phyloP scores from a whole-genome alignment of 306 rosid species.

The Echinosophora koreensis region DNA sequence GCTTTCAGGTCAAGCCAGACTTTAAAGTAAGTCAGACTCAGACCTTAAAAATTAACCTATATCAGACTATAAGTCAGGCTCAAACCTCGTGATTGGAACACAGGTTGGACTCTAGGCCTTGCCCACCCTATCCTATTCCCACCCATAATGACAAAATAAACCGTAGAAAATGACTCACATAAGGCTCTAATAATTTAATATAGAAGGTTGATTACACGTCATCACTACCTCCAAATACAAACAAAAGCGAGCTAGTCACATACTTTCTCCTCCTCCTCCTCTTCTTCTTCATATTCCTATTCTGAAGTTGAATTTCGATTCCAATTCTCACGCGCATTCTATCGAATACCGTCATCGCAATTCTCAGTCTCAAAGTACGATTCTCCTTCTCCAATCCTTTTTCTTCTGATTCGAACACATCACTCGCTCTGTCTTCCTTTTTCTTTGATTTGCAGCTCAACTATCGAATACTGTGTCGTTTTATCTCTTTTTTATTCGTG shows the following conservation, averaged over 20 bases:
- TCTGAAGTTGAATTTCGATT: conserved; percentile 25
- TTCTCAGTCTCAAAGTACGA: conserved; percentile 36
- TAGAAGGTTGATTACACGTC: background rate
- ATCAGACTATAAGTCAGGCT: too few relatives aligned
- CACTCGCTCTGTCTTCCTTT: background rate
- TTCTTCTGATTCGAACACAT: conserved; percentile 1
- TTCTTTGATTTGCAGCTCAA: conserved; percentile 4
- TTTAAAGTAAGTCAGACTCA: too few relatives aligned
- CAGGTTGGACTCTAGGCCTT: too few relatives aligned
- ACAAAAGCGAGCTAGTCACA: conserved; percentile 27
- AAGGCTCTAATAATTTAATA: too few relatives aligned
- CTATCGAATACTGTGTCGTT: background rate
- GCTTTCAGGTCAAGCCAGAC: too few relatives aligned
- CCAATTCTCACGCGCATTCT: conserved; percentile 30
- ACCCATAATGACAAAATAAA: too few relatives aligned
- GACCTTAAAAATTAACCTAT: too few relatives aligned
- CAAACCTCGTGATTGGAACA: too few relatives aligned
- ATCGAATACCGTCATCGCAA: background rate
- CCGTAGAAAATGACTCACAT: too few relatives aligned
- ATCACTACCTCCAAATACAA: conserved; percentile 21
- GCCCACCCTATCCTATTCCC: too few relatives aligned
- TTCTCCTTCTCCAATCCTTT: background rate
- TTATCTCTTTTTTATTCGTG: background rate
- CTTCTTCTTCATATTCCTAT: conserved; percentile 42
- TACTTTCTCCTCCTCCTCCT: background rate